phyloP scores from a whole-genome alignment of 805 yeast species.

The Hanseniaspora meyeri region DNA sequence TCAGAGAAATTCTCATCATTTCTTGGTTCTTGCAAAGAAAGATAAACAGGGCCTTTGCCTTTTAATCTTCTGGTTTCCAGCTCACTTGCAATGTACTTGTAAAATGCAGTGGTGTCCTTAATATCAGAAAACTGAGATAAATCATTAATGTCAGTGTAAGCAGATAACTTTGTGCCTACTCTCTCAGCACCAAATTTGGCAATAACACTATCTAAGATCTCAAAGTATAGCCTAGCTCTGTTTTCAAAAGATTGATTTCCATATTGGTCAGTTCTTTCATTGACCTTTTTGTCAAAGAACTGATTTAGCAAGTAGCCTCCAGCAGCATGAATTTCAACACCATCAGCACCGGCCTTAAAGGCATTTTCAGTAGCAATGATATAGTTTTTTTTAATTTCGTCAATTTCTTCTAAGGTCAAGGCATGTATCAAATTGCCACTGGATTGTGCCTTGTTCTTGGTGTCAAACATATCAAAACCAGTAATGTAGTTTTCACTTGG shows the following conservation, averaged over 20 bases:
- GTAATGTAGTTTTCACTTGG: conserved; percentile 27
- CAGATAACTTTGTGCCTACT: conserved; percentile 40
- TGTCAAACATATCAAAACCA: conserved; percentile 25
- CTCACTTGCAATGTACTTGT: conserved; percentile 32
- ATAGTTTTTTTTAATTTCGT: conserved; percentile 30
- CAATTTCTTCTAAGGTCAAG: conserved; percentile 25
- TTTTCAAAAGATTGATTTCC: conserved; percentile 41
- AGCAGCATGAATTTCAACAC: conserved; percentile 55
- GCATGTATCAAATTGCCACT: conserved; percentile 20
- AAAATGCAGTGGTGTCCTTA: conserved; percentile 27
- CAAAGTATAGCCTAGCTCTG: conserved; percentile 34
- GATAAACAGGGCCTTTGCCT: conserved; percentile 30
- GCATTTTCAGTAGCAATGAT: conserved; percentile 35
- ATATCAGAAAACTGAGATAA: conserved; percentile 29
- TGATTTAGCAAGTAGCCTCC: conserved; percentile 51
- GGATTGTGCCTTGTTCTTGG: conserved; percentile 27
- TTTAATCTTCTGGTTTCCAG: conserved; percentile 28
- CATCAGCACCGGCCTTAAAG: conserved; percentile 36
- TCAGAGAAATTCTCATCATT: conserved; percentile 21
- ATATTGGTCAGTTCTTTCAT: conserved; percentile 40
- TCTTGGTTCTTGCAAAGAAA: conserved; percentile 38
- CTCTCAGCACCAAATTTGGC: conserved; percentile 43
- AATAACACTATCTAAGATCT: conserved; percentile 39
- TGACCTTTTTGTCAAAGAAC: conserved; percentile 39
- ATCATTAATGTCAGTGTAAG: conserved; percentile 32